Evolutionary conservation across 129 eudicot species (phyloP).

Genomic region (Pulicaria dysenterica): DNA sequence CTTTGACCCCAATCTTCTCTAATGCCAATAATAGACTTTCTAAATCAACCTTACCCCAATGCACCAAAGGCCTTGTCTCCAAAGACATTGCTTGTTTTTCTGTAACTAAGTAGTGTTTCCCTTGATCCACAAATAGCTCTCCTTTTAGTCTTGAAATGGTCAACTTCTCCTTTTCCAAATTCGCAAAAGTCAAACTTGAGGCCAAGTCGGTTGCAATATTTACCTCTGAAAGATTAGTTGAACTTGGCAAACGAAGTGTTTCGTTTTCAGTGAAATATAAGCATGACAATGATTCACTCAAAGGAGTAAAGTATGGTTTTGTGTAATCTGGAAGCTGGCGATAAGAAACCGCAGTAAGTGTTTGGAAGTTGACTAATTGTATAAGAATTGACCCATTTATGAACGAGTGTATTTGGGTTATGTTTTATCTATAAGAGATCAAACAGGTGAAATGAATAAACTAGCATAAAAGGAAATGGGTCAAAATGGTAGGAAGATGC

Average conservation of each 20-base stretch:
- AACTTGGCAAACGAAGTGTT: conserved; percentile 47
- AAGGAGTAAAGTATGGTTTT: conserved; percentile 31
- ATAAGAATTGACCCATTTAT: not conserved
- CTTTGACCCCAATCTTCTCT: conserved; percentile 51
- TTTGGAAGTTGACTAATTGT: conserved; percentile 7
- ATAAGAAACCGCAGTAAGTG: not conserved
- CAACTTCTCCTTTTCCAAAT: conserved; percentile 37
- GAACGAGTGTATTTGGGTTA: not conserved
- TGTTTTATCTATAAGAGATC: not conserved
- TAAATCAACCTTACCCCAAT: conserved; percentile 55
- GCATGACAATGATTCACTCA: conserved; percentile 38
- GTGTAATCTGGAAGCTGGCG: conserved; percentile 65
- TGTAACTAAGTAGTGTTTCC: conserved; percentile 45
- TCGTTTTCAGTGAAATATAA: conserved; percentile 48
- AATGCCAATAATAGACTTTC: conserved; percentile 39
- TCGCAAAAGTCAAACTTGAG: conserved; percentile 44
- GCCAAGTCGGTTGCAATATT: conserved; percentile 57
- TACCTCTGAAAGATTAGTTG: conserved; percentile 40
- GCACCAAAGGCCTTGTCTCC: conserved; percentile 36
- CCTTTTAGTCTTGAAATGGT: conserved; percentile 63
- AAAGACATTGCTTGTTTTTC: conserved; percentile 21
- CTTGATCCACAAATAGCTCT: conserved; percentile 53
- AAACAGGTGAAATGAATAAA: not conserved
- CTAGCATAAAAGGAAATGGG: not conserved
- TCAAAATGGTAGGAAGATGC: not conserved